Evolutionary conservation across 2,329 filamentous ascomycete species (phyloP).

Genomic region (Colletotrichum chrysophilum): DNA sequence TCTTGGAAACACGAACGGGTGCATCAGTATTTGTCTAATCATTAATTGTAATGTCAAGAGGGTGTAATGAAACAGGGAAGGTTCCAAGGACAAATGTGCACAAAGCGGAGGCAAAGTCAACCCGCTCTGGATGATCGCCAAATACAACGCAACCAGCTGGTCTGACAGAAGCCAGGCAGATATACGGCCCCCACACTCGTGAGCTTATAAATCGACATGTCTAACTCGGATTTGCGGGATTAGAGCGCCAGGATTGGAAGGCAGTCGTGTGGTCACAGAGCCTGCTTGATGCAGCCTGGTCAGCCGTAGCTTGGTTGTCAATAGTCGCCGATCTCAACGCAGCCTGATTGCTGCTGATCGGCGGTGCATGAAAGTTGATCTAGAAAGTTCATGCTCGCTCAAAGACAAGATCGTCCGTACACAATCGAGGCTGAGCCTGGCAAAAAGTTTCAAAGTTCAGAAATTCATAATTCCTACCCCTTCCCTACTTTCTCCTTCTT

Average conservation of each 20-base stretch:
- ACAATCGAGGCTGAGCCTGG: not conserved
- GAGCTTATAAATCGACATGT: not conserved
- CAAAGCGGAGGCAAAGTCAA: not conserved
- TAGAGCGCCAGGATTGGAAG: not conserved
- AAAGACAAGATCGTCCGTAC: not conserved
- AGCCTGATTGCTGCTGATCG: not conserved
- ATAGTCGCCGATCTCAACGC: not conserved
- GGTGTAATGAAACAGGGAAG: not conserved
- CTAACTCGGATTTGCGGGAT: not conserved
- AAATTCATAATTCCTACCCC: not conserved
- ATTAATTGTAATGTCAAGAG: not conserved
- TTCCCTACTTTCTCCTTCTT: not conserved
- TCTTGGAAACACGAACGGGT: accelerated
- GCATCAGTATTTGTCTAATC: not conserved
- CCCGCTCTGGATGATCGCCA: not conserved
- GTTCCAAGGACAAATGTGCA: not conserved
- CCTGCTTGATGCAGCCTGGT: not conserved
- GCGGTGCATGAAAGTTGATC: not conserved
- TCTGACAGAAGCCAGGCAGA: not conserved
- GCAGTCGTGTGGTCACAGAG: not conserved
- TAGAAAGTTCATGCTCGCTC: not conserved
- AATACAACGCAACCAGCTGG: not conserved
- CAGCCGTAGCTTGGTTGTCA: not conserved
- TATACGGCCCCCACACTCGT: not conserved
- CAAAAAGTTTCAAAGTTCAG: not conserved